These are phyloP conservation scores for Xylaria bambusicola DNA, from an alignment of 495 filamentous ascomycete genomes.

Conservation along the genomic window DNA sequence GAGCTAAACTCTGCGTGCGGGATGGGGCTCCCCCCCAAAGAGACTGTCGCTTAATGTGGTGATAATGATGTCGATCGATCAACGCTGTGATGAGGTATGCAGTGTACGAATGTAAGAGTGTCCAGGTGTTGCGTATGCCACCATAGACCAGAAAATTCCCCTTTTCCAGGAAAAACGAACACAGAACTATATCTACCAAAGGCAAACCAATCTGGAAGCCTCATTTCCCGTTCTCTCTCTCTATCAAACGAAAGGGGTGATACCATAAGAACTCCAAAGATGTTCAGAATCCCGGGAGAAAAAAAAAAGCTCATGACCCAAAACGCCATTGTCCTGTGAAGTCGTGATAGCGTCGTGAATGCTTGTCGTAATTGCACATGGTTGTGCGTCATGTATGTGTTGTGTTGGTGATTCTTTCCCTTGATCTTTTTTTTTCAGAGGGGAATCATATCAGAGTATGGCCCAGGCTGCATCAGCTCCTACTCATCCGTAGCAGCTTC, in stretches of 20 bases:
- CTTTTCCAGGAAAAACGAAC: no score
- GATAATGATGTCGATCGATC: no score
- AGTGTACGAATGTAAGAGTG: no score
- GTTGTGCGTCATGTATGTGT: not conserved
- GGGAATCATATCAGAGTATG: not conserved
- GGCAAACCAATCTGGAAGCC: slow-evolving; percentile 1
- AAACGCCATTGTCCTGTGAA: not conserved
- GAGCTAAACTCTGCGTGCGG: no score
- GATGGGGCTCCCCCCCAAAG: no score
- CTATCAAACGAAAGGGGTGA: not conserved
- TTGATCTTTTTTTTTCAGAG: no score
- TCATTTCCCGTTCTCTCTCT: slow-evolving; percentile 5
- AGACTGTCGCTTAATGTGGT: no score
- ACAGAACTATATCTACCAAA: not conserved
- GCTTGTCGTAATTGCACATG: not conserved
- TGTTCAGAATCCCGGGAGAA: no score
- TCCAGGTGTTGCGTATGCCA: no score
- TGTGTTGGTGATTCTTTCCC: no score
- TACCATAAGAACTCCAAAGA: slow-evolving; percentile 10
- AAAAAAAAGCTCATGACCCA: not conserved
- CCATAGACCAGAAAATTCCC: not conserved
- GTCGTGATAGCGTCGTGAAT: slow-evolving; percentile 12
- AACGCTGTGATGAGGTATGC: no score
- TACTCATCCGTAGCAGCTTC: slow-evolving; percentile 45
- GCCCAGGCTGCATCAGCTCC: slow-evolving; percentile 18